These are phyloP conservation scores for Hepatocystis sp. DNA, from an alignment of 169 alveolate genomes.

Conservation along the genomic window DNA sequence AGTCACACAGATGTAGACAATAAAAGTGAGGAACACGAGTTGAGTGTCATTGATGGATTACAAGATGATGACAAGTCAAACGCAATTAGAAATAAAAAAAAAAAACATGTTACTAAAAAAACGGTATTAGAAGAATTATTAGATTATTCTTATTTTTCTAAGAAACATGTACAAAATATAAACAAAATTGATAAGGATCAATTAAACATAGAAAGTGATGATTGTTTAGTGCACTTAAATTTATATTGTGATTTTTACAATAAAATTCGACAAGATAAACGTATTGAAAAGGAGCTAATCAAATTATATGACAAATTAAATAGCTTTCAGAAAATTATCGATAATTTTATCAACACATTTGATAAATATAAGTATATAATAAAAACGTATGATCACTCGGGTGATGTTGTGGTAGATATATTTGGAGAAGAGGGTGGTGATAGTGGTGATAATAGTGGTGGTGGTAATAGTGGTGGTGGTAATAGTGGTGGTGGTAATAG, in stretches of 20 bases:
- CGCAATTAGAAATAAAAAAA: not conserved
- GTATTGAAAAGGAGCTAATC: constrained; percentile 57
- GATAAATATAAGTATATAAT: constrained; percentile 74
- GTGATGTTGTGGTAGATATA: not conserved
- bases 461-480: too few relatives aligned
- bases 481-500: too few relatives aligned
- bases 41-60: not conserved
- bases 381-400: constrained; percentile 3
- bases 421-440: constrained; percentile 10
- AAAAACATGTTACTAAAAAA: not conserved
- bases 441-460: not conserved
- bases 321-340: constrained; percentile 40
- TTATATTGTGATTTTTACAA: constrained; percentile 55
- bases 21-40: not conserved
- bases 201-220: constrained; percentile 34
- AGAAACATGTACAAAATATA: constrained; percentile 21
- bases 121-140: constrained; percentile 22
- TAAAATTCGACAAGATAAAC: constrained; percentile 50
- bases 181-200: constrained; percentile 11
- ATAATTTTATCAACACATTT: constrained; percentile 39
- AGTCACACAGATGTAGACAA: too few relatives aligned
- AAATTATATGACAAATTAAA: constrained; percentile 53
- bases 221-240: constrained; percentile 40
- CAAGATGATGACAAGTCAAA: not conserved
- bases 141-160: constrained; percentile 35